Percentiles rank a stretch among this genome's conserved stretches.
Evolutionary conservation across 257 asterid species (phyloP).

Genomic region (Anisodus acutangulus): DNA sequence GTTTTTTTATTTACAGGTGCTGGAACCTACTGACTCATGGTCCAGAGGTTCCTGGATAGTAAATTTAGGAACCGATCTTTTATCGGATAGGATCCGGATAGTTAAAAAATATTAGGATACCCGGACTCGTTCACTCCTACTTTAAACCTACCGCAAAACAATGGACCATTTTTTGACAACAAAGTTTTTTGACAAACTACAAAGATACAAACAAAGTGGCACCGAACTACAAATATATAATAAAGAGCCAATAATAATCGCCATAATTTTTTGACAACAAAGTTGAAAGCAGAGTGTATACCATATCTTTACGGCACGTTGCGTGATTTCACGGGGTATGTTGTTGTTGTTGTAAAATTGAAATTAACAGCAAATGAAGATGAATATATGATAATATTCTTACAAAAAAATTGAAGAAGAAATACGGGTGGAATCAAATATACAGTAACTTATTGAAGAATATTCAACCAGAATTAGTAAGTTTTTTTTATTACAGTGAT

Average conservation of each 20-base stretch:
- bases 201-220: background rate
- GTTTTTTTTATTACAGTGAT: background rate
- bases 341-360: background rate
- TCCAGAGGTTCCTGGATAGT: no score
- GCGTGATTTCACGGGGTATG: no score
- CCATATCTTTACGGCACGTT: no score
- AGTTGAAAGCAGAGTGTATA: background rate
- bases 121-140: no score
- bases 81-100: no score
- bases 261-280: background rate
- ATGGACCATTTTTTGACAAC: background rate
- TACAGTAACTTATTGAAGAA: background rate
- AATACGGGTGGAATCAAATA: background rate
- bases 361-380: background rate
- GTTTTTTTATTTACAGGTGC: no score
- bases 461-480: background rate
- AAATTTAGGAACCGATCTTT: no score
- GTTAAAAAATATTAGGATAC: no score
- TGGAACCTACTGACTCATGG: no score
- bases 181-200: no score
- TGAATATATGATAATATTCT: background rate
- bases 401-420: background rate
- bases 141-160: no score
- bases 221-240: no score
- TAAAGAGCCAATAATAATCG: background rate